Percentiles rank a stretch among this genome's conserved stretches.
phyloP scores from a whole-genome alignment of 352 stramenopile species.

The Peronospora destructor region DNA sequence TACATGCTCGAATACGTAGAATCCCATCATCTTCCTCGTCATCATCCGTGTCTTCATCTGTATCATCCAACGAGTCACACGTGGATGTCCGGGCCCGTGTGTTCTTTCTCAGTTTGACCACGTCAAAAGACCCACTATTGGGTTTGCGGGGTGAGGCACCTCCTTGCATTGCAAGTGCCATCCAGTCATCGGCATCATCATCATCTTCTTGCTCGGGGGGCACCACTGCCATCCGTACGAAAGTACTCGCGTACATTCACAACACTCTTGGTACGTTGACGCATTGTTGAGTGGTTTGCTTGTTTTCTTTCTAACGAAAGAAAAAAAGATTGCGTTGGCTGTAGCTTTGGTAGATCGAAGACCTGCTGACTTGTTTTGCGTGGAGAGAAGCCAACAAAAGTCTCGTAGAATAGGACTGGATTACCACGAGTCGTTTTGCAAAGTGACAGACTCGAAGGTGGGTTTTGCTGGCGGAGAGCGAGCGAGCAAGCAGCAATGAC shows the following conservation, averaged over 20 bases:
- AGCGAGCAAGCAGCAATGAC: slow-evolving; percentile 19
- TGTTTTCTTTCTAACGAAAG: too few species aligned
- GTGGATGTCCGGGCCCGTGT: slow-evolving; percentile 47
- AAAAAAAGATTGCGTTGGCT: too few species aligned
- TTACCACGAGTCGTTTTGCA: slow-evolving; percentile 22
- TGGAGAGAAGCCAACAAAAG: neutral
- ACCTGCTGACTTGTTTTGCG: too few species aligned
- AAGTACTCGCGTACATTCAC: slow-evolving; percentile 74
- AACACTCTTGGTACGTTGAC: slow-evolving; percentile 64
- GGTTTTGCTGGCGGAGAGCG: neutral
- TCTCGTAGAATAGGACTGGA: slow-evolving; percentile 2
- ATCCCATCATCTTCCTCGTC: slow-evolving; percentile 52
- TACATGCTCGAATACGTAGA: slow-evolving; percentile 51
- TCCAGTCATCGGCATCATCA: slow-evolving; percentile 48
- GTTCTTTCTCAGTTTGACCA: slow-evolving; percentile 32
- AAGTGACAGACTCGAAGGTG: slow-evolving; percentile 12
- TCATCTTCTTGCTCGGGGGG: slow-evolving; percentile 36
- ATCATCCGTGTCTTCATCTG: slow-evolving; percentile 54
- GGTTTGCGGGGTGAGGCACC: slow-evolving; percentile 10
- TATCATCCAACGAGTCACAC: slow-evolving; percentile 52
- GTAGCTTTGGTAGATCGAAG: too few species aligned
- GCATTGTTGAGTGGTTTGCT: slow-evolving; percentile 25
- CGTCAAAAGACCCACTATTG: slow-evolving; percentile 6
- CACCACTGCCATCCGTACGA: slow-evolving; percentile 41
- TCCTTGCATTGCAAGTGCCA: slow-evolving; percentile 32